Percentiles rank a stretch among this genome's conserved stretches.
These are phyloP conservation scores for Trichosporon inkin DNA, from an alignment of 1,284 basidiomycete species.

Conservation along the genomic window DNA sequence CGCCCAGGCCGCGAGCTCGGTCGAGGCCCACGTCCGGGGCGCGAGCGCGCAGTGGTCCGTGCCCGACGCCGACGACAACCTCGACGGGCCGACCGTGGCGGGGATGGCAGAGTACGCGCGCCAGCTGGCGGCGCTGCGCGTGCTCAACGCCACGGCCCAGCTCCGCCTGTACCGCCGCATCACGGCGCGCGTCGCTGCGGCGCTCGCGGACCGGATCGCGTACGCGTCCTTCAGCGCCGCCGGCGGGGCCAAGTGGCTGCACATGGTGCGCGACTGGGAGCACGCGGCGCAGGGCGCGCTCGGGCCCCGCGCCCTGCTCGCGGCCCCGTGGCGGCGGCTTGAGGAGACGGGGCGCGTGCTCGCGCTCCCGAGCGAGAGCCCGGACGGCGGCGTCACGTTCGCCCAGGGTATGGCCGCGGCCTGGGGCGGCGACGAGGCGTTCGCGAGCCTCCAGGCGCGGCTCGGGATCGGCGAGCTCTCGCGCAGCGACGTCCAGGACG, in stretches of 20 bases:
- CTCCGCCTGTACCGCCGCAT: slow-evolving; percentile 66
- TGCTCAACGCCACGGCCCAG: slow-evolving; percentile 58
- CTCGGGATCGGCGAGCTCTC: slow-evolving; percentile 29
- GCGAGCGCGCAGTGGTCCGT: slow-evolving; percentile 10
- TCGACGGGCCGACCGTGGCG: slow-evolving; percentile 61
- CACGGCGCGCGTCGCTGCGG: slow-evolving; percentile 62
- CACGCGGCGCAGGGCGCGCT: slow-evolving; percentile 58
- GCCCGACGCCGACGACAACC: slow-evolving; percentile 27
- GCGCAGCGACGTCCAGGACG: slow-evolving; percentile 35
- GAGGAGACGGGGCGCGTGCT: slow-evolving; percentile 65
- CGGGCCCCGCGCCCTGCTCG: slow-evolving; percentile 48
- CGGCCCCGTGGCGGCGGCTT: slow-evolving; percentile 68
- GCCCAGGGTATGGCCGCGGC: slow-evolving; percentile 72
- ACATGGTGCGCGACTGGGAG: slow-evolving; percentile 71
- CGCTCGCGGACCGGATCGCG: slow-evolving; percentile 76
- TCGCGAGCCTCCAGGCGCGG: slow-evolving; percentile 61
- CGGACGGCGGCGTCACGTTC: slow-evolving; percentile 56
- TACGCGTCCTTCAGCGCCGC: slow-evolving; percentile 61
- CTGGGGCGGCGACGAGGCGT: slow-evolving; percentile 67
- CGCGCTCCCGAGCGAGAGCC: slow-evolving; percentile 54
- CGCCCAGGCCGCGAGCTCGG: slow-evolving; percentile 70
- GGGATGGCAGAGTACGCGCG: slow-evolving; percentile 69
- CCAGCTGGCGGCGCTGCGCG: slow-evolving; percentile 60
- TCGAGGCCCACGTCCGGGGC: slow-evolving; percentile 65
- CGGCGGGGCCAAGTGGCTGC: slow-evolving; percentile 62